Base-by-base conservation (phyloP, 2,329 filamentous ascomycete genomes). In the Aspergillus quadrilineatus region DNA sequence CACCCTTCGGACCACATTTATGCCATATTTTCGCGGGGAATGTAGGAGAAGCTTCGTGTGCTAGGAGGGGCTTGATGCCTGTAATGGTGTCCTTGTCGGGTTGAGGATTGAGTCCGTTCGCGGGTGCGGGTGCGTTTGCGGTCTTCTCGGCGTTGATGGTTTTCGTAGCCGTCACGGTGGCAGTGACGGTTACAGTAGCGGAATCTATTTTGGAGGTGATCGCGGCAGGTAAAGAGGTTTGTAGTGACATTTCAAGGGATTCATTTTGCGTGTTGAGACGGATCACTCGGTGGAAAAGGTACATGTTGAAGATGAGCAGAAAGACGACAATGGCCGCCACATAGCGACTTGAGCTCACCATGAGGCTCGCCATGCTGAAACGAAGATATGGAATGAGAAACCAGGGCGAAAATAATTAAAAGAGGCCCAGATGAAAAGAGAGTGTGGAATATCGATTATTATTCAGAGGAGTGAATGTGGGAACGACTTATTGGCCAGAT, bases 11-110 rank as follows among this genome's bases (percentile, higher is more conserved):
- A 9, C 58, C 58, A 39, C 56, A 53, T 56, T 60, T 60, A 29
- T 60, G 58, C 58, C 58, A 60, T 2, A 60, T 52, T 32, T 60
- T 60, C 12, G 54, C 41, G 6, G 58, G 58, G 47, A 60, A 52
- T 5, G 15, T 22, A 29, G 41, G 36, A 15, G 55, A 22, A 26
- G 50, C 34, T 41, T 45, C 37, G 52, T 50, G 37, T 14, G 32
- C 30, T 44, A 28, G 37, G 41, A 37, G 50, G 22, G 44, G 46
- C 34, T 10, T 45, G 22, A 50, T 53, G 22, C 32, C 14, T 8
- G 46, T 10, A 30, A 14, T 42, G 30, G 50, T 44, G 28, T 28
- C 29, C 10, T 30, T 28, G 32, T 50, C 47, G 14, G 9, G 8
- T 36, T 36, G 34, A 36, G 34, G 4, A 4, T 36, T 36, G 34